Conservation (phyloP, 495 filamentous ascomycete species). For the Platismatia glauca region DNA sequence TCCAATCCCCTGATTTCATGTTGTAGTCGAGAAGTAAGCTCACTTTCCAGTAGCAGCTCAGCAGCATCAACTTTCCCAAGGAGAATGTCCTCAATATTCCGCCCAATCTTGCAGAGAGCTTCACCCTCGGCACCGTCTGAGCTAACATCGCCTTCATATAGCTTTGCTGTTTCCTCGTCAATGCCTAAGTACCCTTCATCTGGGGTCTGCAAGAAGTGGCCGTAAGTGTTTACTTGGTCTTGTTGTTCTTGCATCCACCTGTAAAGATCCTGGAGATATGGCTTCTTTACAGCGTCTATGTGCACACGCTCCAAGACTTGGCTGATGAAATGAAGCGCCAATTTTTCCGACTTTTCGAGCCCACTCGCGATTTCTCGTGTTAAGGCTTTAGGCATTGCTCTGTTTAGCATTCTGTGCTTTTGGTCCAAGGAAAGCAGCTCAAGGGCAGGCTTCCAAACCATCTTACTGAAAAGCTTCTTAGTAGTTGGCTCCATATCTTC, state of each 20-base stretch:
- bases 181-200: slow-evolving; percentile 1
- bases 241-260: slow-evolving; percentile 13
- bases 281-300: background rate
- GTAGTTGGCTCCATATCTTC: background rate
- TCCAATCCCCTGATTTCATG: background rate
- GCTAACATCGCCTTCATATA: background rate
- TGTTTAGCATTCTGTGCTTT: background rate
- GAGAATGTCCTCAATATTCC: slow-evolving; percentile 5
- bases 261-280: slow-evolving; percentile 10
- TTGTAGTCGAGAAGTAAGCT: slow-evolving; percentile 2
- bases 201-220: background rate
- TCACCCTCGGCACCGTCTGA: background rate
- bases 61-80: background rate
- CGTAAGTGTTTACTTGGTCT: background rate
- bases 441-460: slow-evolving; percentile 8
- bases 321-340: background rate
- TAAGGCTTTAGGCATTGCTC: background rate
- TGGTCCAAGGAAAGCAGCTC: slow-evolving; percentile 10
- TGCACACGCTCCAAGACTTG: background rate
- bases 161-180: background rate
- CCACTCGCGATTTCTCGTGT: background rate
- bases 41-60: slow-evolving; percentile 1
- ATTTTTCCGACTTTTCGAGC: background rate
- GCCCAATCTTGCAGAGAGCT: background rate
- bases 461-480: slow-evolving; percentile 12